Evolutionary conservation across 2,329 filamentous ascomycete genomes (phyloP).

Genomic region (Pestalotiopsis sp.): DNA sequence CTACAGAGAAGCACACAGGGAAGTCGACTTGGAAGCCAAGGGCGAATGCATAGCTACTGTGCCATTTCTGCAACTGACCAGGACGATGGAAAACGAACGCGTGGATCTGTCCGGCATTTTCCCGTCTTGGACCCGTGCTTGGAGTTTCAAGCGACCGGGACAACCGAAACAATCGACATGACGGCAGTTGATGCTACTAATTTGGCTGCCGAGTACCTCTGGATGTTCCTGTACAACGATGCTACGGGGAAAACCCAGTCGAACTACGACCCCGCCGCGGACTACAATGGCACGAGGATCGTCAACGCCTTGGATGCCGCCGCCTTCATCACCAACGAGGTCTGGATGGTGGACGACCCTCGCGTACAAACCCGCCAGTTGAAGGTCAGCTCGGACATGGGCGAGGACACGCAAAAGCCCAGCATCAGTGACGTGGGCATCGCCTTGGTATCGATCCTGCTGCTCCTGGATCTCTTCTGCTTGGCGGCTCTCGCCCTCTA

Average conservation of each 20-base stretch:
- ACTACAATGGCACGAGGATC: neutral
- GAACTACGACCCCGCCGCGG: neutral
- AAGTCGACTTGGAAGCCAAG: neutral
- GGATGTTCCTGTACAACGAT: neutral
- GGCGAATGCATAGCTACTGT: neutral
- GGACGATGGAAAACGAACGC: neutral
- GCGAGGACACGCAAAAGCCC: neutral
- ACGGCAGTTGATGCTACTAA: neutral
- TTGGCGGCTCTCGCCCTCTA: neutral
- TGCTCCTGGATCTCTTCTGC: neutral
- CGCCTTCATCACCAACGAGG: neutral
- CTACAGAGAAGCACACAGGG: neutral
- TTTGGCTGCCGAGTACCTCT: neutral
- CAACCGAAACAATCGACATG: too few relatives aligned
- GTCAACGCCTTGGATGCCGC: neutral
- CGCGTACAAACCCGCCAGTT: neutral
- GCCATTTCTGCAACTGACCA: neutral
- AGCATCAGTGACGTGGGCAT: neutral
- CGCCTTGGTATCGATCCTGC: neutral
- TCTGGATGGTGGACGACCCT: neutral
- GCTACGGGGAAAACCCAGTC: neutral
- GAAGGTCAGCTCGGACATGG: neutral
- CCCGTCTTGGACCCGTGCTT: neutral
- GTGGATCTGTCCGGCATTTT: neutral
- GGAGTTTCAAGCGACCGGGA: neutral